These are phyloP conservation scores for Knoxdaviesia capensis DNA, from an alignment of 2,329 filamentous ascomycete genomes.

Conservation along the genomic window DNA sequence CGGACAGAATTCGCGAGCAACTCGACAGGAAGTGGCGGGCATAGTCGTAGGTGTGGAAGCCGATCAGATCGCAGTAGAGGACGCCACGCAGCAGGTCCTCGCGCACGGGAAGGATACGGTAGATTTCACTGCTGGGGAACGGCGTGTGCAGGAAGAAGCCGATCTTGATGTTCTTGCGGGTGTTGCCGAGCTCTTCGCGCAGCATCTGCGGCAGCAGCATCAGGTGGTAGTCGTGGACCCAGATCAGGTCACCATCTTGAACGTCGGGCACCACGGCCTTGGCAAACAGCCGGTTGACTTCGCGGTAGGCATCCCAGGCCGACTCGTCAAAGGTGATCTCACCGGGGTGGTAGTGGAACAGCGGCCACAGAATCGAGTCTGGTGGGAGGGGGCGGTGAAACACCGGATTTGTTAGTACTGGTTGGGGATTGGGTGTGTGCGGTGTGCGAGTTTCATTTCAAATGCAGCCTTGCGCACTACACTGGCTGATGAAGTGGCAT, in stretches of 20 bases:
- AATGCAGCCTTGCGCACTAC: no score
- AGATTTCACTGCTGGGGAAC: conserved; percentile 93
- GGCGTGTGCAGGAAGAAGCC: conserved; percentile 97
- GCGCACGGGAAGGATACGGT: conserved; percentile 81
- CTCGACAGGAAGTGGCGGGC: conserved; percentile 94
- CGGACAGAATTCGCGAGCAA: conserved; percentile 78
- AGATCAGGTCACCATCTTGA: conserved; percentile 82
- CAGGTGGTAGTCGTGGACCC: conserved; percentile 97
- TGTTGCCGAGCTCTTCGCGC: conserved; percentile 64
- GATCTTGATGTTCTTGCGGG: conserved; percentile 84
- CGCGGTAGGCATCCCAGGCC: conserved; percentile 80
- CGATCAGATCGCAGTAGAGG: conserved; percentile 83
- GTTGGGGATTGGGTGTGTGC: conserved; percentile 1
- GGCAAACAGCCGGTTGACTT: conserved; percentile 85
- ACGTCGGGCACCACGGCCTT: conserved; percentile 73
- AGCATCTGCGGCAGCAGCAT: conserved; percentile 96
- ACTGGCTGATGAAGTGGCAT: no score
- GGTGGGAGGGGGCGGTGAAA: background rate
- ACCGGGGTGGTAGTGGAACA: conserved; percentile 96
- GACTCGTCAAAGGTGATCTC: conserved; percentile 96
- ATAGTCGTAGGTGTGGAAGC: conserved; percentile 98
- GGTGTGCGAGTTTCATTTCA: no score
- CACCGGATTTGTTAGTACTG: conserved; percentile 1
- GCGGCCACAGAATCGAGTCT: conserved; percentile 96
- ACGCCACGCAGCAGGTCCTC: conserved; percentile 76